Conservation (phyloP, 2,329 filamentous ascomycete genomes). For the Phaeosphaeriaceae sp. region DNA sequence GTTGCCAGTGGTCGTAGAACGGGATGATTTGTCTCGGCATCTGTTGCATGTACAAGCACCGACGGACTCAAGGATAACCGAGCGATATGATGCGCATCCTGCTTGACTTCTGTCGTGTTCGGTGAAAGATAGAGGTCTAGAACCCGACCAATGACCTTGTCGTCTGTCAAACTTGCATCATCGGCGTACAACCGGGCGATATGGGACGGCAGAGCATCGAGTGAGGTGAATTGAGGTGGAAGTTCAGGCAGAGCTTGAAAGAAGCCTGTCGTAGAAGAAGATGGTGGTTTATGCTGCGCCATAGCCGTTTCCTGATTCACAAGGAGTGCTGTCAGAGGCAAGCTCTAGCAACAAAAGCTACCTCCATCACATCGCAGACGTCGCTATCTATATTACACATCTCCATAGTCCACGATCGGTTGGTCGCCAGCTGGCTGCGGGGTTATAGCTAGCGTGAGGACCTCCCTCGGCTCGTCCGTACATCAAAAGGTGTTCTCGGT, state of each 20-base stretch:
- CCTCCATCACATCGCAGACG: too few relatives aligned
- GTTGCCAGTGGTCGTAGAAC: constrained; percentile 66
- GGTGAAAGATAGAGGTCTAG: constrained; percentile 32
- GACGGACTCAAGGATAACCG: constrained; percentile 26
- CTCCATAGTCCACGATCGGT: too few relatives aligned
- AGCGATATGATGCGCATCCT: constrained; percentile 27
- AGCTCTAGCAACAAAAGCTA: too few relatives aligned
- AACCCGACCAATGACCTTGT: constrained; percentile 29
- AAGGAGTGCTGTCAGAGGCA: background rate
- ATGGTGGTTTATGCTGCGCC: constrained; percentile 15
- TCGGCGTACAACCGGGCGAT: background rate
- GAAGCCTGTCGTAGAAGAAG: constrained; percentile 40
- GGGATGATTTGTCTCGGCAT: constrained; percentile 71
- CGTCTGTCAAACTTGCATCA: constrained; percentile 19
- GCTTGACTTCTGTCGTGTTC: constrained; percentile 12
- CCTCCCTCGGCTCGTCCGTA: constrained; percentile 9
- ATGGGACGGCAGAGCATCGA: background rate
- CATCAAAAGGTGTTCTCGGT: too few relatives aligned
- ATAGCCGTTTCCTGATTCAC: constrained; percentile 13
- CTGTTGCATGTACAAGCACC: constrained; percentile 53
- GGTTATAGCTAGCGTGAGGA: background rate
- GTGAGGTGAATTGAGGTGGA: constrained; percentile 33
- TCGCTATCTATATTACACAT: too few relatives aligned
- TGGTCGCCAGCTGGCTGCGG: constrained; percentile 6
- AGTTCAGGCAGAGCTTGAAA: constrained; percentile 36